Evolutionary conservation across 495 filamentous ascomycete species (phyloP).

Genomic region (Penicillium coffeae): DNA sequence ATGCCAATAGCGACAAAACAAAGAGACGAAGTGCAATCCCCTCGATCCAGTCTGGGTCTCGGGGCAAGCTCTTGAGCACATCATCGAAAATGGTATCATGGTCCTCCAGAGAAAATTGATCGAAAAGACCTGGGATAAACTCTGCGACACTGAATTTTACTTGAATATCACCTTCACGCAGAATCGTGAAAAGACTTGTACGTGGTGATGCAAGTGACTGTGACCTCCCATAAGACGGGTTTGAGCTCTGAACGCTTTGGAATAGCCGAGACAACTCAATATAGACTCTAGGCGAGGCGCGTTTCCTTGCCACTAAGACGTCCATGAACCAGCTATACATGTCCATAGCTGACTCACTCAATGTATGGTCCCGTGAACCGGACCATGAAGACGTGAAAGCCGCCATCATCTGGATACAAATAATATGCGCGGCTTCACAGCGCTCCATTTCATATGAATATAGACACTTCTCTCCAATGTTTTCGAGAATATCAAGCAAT

Average conservation of each 20-base stretch:
- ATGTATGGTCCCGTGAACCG: constrained; percentile 44
- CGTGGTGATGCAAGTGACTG: constrained; percentile 61
- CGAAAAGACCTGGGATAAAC: constrained; percentile 70
- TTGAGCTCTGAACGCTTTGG: constrained; percentile 59
- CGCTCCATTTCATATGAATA: constrained; percentile 60
- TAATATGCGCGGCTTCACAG: constrained; percentile 69
- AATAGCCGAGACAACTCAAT: constrained; percentile 63
- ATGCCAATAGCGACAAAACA: constrained; percentile 68
- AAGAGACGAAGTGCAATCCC: constrained; percentile 82
- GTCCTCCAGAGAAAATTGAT: constrained; percentile 67
- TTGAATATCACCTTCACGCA: constrained; percentile 60
- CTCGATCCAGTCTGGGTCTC: constrained; percentile 65
- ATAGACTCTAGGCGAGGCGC: constrained; percentile 64
- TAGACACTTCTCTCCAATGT: constrained; percentile 58
- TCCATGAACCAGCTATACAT: constrained; percentile 80
- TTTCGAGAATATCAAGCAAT: constrained; percentile 44
- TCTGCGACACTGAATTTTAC: constrained; percentile 73
- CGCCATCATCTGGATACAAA: constrained; percentile 68
- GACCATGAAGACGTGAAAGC: constrained; percentile 64
- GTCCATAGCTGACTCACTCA: constrained; percentile 61
- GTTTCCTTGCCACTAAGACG: constrained; percentile 55
- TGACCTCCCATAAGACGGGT: constrained; percentile 56
- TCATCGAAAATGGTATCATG: constrained; percentile 82
- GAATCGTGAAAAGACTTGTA: constrained; percentile 68
- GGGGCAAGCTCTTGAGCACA: constrained; percentile 67